These are phyloP conservation scores for Aspergillus novoparasiticus DNA, from an alignment of 2,329 filamentous ascomycete genomes.

Conservation along the genomic window DNA sequence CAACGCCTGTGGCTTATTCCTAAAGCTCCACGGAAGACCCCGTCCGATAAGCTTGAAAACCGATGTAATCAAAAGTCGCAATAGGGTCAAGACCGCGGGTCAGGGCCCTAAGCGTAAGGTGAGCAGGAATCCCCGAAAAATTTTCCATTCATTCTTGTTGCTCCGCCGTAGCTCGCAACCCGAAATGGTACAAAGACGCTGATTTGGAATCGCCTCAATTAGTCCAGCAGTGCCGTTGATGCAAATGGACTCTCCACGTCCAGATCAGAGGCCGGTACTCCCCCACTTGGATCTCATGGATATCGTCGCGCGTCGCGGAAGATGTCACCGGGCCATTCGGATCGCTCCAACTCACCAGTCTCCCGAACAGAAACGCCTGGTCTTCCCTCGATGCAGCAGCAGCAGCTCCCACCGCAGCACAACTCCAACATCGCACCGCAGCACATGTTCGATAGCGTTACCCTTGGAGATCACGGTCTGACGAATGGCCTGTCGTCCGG, in stretches of 20 bases:
- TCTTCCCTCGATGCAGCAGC: constrained; percentile 48
- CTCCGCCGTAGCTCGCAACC: constrained; percentile 10
- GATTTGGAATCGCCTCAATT: constrained; percentile 21
- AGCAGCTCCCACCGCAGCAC: constrained; percentile 64
- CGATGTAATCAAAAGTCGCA: constrained; percentile 98
- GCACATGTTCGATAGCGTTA: constrained; percentile 74
- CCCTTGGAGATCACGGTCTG: constrained; percentile 69
- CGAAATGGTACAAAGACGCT: constrained; percentile 26
- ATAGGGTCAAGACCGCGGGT: constrained; percentile 87
- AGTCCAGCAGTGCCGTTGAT: constrained; percentile 50
- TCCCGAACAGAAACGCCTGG: constrained; percentile 78
- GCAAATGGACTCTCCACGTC: constrained; percentile 62
- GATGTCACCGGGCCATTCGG: constrained; percentile 69
- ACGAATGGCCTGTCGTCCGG: constrained; percentile 55
- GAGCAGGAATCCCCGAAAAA: constrained; percentile 34
- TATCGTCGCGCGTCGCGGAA: constrained; percentile 71
- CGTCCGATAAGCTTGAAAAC: constrained; percentile 97
- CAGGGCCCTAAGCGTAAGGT: constrained; percentile 85
- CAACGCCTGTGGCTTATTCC: constrained; percentile 96
- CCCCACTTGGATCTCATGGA: constrained; percentile 59
- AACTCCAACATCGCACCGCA: constrained; percentile 70
- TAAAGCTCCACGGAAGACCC: constrained; percentile 92
- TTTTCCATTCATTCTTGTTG: constrained; percentile 20
- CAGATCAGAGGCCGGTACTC: constrained; percentile 58
- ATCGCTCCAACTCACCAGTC: constrained; percentile 75